phyloP scores from a whole-genome alignment of 108 stramenopile species.

The Tribonema minus region DNA sequence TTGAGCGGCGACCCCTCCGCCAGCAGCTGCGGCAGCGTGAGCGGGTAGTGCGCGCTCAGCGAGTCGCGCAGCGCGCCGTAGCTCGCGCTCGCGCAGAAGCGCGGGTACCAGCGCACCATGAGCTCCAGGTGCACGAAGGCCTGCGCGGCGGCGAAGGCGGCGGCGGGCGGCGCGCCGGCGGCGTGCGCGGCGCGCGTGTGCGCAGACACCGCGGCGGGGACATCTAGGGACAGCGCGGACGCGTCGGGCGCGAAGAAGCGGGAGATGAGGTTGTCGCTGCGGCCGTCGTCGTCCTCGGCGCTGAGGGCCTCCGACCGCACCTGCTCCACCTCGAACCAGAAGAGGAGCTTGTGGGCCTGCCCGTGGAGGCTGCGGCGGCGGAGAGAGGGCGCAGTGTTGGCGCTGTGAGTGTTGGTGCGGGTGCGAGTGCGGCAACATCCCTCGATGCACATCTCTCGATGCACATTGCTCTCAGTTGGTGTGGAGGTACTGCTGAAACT shows the following conservation, averaged over 20 bases:
- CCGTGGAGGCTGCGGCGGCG: constrained; percentile 10
- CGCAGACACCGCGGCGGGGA: too few species aligned
- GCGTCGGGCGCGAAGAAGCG: too few species aligned
- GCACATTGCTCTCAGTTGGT: too few species aligned
- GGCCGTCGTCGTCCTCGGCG: too few species aligned
- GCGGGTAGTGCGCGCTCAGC: constrained; percentile 4
- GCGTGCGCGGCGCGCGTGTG: neutral
- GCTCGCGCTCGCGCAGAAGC: constrained; percentile 1
- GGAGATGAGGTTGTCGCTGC: too few species aligned
- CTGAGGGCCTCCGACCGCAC: too few species aligned
- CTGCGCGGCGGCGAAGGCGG: neutral
- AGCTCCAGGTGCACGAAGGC: constrained; percentile 1
- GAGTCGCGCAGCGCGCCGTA: constrained; percentile 10
- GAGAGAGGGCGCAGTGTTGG: too few species aligned
- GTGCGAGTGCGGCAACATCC: too few species aligned
- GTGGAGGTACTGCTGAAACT: too few species aligned
- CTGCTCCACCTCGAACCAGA: constrained; percentile 31
- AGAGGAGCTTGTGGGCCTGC: constrained; percentile 28
- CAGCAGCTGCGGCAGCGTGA: constrained; percentile 11
- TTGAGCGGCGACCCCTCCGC: constrained; percentile 31
- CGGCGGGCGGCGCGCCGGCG: neutral
- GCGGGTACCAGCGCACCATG: constrained; percentile 11
- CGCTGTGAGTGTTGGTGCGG: too few species aligned
- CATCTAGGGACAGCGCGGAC: too few species aligned
- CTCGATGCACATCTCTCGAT: too few species aligned